A percentile compares a stretch with the other conserved stretches of the same genome.
Evolutionary conservation across 2,329 filamentous ascomycete genomes (phyloP).

Genomic region (Phaeomoniella chlamydospora): DNA sequence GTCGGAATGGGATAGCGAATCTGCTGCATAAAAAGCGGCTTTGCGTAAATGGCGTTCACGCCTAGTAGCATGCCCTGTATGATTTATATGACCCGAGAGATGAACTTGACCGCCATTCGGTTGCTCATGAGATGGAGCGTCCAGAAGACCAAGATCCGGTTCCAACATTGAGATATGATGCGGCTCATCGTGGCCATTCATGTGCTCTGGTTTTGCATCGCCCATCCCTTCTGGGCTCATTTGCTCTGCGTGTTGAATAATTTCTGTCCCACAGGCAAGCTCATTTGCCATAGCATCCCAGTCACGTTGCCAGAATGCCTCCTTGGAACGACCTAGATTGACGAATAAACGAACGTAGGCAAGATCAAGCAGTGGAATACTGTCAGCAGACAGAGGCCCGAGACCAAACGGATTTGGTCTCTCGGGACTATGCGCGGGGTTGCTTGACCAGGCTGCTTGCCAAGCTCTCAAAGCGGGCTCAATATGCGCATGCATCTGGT

Average conservation of each 20-base stretch:
- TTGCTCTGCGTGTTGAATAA: conserved; percentile 53
- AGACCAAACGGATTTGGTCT: conserved; percentile 70
- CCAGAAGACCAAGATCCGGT: conserved; percentile 18
- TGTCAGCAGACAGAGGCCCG: conserved; percentile 75
- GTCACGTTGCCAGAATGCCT: conserved; percentile 86
- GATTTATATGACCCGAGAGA: conserved; percentile 15
- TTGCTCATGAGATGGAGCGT: conserved; percentile 20
- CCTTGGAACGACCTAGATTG: conserved; percentile 81
- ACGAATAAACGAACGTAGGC: conserved; percentile 89
- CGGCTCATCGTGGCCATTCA: not conserved
- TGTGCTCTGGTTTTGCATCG: not conserved
- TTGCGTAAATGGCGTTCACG: conserved; percentile 81
- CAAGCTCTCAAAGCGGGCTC: conserved; percentile 88
- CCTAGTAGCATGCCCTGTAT: conserved; percentile 42
- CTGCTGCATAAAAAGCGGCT: conserved; percentile 88
- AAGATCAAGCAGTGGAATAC: conserved; percentile 78
- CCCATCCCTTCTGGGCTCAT: not conserved
- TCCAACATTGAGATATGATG: conserved; percentile 12
- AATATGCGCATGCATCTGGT: conserved; percentile 91
- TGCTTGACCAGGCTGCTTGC: conserved; percentile 83
- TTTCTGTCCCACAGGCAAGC: conserved; percentile 61
- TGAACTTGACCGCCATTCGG: conserved; percentile 14
- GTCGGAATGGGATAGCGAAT: conserved; percentile 79
- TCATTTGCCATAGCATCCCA: conserved; percentile 87
- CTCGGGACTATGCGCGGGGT: conserved; percentile 70